Conservation (phyloP, 2,329 filamentous ascomycete species). For the Ophiostoma piceae region DNA sequence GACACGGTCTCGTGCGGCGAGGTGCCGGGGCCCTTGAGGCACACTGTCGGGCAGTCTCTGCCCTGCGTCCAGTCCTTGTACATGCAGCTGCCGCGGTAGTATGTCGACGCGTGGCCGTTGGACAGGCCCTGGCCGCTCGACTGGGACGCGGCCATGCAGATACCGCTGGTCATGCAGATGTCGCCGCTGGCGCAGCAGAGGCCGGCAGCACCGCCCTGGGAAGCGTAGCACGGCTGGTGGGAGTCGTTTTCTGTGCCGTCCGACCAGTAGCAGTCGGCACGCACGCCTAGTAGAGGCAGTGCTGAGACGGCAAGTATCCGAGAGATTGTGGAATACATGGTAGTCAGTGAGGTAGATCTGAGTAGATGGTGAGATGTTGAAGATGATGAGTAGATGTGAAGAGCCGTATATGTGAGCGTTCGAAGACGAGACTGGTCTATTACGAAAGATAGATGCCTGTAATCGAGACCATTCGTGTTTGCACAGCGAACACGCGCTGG, state of each 20-base stretch:
- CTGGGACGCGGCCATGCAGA: slow-evolving; percentile 20
- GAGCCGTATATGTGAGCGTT: too few relatives aligned
- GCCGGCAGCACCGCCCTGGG: slow-evolving; percentile 14
- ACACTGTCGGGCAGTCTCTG: slow-evolving; percentile 21
- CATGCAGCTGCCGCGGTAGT: slow-evolving; percentile 26
- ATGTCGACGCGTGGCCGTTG: not conserved
- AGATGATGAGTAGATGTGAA: not conserved
- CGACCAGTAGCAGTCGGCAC: slow-evolving; percentile 26
- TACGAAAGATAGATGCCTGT: not conserved
- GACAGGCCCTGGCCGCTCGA: not conserved
- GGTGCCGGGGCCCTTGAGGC: slow-evolving; percentile 17
- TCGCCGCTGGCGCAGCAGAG: slow-evolving; percentile 26
- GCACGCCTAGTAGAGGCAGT: not conserved
- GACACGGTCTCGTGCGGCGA: slow-evolving; percentile 11
- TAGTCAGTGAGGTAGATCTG: not conserved
- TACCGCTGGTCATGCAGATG: slow-evolving; percentile 23
- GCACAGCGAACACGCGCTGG: not conserved
- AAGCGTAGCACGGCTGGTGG: slow-evolving; percentile 22
- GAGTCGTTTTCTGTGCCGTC: slow-evolving; percentile 22
- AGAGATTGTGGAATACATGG: not conserved
- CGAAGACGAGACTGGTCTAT: not conserved
- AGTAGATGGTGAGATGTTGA: not conserved
- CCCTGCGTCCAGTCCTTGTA: slow-evolving; percentile 19
- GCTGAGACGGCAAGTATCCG: not conserved
- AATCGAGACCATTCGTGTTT: not conserved